Base-by-base conservation (phyloP, 805 yeast species). In the Hanseniaspora lachancei region DNA sequence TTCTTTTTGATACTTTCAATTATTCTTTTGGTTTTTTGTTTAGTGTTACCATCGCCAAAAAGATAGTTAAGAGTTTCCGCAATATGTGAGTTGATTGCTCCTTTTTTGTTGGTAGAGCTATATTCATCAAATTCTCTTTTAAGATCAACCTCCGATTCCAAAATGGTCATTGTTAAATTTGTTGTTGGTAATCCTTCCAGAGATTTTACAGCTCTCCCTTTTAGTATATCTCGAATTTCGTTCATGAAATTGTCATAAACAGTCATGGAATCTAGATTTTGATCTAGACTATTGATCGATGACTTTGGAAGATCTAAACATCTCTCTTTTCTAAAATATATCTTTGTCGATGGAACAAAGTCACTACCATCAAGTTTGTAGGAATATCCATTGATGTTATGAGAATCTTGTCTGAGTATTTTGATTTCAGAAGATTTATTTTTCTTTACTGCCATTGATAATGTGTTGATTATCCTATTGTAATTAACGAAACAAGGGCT, bases 1-100 rank as follows among this genome's bases (percentile, higher is more conserved):
- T 27, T 36, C 20, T 52, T 52, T 18, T 46, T 53, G 21, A 53
- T 39, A 24, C 56, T 53, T 1, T 44, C 56, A 29, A 53, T 46
- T 3, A 53, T 53, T 32, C 47, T 53, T 29, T 53, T 53, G 16
- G 56, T 29, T 44, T 53, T 53, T n/a, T 44, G 21, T 43, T 53
- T 53, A 7, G 47, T 36, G 29, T 44, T 46, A 16, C 56, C 56
- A 8, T 53, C 49, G 2, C 50, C 56, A 53, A 53, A 53, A 2
- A 53, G 32, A 46, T 53, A 53, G 12, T 36, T 52, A 20, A 53
- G 23, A 18, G 56, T 53, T 38, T 39, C 49, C 32, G 50, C 34
- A 18, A 53, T n/a, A 46, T 38, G 38, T 20, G 34, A 27, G 15
- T 42, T 24, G 18, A 16, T 43, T 8, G 38, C 24, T 6, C 47